Evolutionary conservation across 1,139 yeast genomes (phyloP), one percentile per base, ranked within the genome.

Genomic region (Suhomyces bolitotheri): DNA sequence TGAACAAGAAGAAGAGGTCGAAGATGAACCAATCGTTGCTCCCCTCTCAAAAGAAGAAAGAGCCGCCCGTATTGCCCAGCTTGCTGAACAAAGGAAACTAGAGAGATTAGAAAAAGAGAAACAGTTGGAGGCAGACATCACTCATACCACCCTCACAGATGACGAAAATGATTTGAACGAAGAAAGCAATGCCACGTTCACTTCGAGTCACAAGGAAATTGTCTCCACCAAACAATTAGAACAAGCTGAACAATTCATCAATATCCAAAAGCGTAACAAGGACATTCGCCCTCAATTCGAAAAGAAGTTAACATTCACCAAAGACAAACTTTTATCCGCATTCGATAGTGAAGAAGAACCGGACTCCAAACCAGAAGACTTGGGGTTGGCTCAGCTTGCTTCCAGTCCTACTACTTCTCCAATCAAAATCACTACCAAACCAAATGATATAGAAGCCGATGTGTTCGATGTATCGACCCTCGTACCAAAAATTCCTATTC

Each of bases 401-500:
- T 53, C 60, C 17, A 62, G 64, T 32, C 72, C 71, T 0, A 38
- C 51, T 7, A 66, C 74, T 0, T 68, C 73, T 2, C 74, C 75
- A 1, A 32, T 64, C 16, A 53, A 29, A 14, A 19, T 16, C 47
- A 33, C 26, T 21, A 1, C 39, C 25, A 3, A 29, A 10, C 4
- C 5, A 3, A n/a, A 19, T 4, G 26, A 22, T 5, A 16, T 16
- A 3, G 36, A 44, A 14, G 53, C 43, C 7, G 54, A 52, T 26
- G 45, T 44, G 5, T 44, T 49, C 24, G 48, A 51, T 28, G 51
- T 57, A 5, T 29, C 53, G 13, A 48, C 46, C 29, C 43, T 47
- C 21, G 43, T 46, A 20, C 47, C 33, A 16, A 27, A 19, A 11
- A 17, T 16, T 5, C 5, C 27, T 3, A 5, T 15, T 4, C 20